Evolutionary conservation across 208 protist species (phyloP).

Genomic region (Leishmania arabica): DNA sequence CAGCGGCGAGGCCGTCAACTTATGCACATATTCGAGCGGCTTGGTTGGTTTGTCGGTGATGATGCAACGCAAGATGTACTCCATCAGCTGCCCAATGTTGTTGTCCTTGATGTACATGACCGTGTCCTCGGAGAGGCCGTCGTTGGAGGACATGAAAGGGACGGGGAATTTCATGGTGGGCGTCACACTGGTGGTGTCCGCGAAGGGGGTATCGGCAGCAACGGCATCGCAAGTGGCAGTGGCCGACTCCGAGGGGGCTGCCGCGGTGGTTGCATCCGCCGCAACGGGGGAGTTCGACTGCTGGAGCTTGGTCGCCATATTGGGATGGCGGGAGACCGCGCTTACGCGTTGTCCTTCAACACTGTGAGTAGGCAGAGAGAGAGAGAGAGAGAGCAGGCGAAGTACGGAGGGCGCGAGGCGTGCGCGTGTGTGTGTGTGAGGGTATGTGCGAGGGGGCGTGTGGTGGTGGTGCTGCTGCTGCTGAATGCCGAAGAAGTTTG

Average conservation of each 20-base stretch:
- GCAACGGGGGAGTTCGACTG: not conserved
- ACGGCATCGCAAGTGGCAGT: not conserved
- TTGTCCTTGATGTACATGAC: constrained; percentile 80
- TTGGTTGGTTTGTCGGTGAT: constrained; percentile 69
- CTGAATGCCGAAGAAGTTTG: not conserved
- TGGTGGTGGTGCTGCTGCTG: not conserved
- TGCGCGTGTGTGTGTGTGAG: not conserved
- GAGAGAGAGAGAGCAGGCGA: not conserved
- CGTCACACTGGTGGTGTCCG: not conserved
- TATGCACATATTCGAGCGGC: constrained; percentile 61
- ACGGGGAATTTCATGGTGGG: not conserved
- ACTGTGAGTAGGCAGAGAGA: not conserved
- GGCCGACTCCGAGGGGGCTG: not conserved
- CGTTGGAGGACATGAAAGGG: constrained; percentile 32
- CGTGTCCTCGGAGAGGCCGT: constrained; percentile 56
- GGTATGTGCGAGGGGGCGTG: not conserved
- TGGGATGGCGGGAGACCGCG: not conserved
- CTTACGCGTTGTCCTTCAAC: not conserved
- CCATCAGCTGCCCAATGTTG: constrained; percentile 79
- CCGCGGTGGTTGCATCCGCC: not conserved
- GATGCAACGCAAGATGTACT: constrained; percentile 75
- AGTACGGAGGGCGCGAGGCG: not conserved
- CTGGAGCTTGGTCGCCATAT: not conserved
- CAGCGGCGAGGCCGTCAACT: constrained; percentile 49
- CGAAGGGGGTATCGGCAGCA: not conserved